A percentile compares a stretch with the other conserved stretches of the same genome.
Conservation (phyloP, 2,329 filamentous ascomycete species). For the Lecanoromycetidae sp. region DNA sequence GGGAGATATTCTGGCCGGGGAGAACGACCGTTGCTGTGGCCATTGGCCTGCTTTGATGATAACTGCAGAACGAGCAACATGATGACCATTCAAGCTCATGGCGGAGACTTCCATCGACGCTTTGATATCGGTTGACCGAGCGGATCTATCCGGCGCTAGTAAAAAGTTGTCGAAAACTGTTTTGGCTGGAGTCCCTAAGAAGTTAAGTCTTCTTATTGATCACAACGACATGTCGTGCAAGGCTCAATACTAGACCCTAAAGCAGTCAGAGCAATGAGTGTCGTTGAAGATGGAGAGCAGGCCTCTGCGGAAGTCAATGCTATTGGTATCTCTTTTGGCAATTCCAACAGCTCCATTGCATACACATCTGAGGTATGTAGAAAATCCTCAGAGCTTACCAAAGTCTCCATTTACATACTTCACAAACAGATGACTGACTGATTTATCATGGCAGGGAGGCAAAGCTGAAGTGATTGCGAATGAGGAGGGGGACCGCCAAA, state of each 20-base stretch:
- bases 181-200: background rate
- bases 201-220: background rate
- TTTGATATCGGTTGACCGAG: too few relatives aligned
- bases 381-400: too few relatives aligned
- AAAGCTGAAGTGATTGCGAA: conserved; percentile 97
- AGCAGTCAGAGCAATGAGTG: conserved; percentile 29
- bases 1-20: conserved; percentile 65
- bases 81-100: too few relatives aligned
- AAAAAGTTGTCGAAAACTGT: conserved; percentile 14
- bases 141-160: conserved; percentile 16
- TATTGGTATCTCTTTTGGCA: conserved; percentile 96
- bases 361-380: conserved; percentile 54
- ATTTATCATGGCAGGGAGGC: conserved; percentile 49
- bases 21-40: conserved; percentile 48
- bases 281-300: conserved; percentile 43
- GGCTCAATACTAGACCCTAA: background rate
- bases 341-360: conserved; percentile 95
- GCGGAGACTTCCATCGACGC: too few relatives aligned
- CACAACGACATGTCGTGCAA: background rate
- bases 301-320: conserved; percentile 44
- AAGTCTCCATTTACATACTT: background rate
- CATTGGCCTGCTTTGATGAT: background rate
- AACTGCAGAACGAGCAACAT: too few relatives aligned
- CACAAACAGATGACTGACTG: background rate
- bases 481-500: conserved; percentile 97